These are phyloP conservation scores for Thelephora aurantiotincta DNA, from an alignment of 768 basidiomycete genomes.

Conservation along the genomic window DNA sequence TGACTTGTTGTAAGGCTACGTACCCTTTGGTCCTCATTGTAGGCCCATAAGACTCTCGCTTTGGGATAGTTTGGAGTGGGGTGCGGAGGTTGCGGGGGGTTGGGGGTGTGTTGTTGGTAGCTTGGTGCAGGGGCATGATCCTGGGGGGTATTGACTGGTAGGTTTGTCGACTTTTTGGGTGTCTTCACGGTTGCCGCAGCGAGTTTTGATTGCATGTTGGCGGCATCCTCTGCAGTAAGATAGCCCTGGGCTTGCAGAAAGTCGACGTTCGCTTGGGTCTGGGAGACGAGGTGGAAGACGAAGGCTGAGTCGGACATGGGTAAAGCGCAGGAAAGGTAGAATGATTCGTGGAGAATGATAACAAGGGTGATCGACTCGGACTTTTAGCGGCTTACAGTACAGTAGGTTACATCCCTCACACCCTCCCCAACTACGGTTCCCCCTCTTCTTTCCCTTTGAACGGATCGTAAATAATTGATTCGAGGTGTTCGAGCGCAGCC, in stretches of 20 bases:
- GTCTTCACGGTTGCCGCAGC: constrained; percentile 10
- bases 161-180: not conserved
- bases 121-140: not conserved
- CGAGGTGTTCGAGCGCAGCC: constrained; percentile 74
- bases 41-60: constrained; percentile 51
- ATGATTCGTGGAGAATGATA: not conserved
- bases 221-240: constrained; percentile 25
- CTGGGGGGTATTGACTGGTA: not conserved
- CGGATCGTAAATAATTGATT: constrained; percentile 64
- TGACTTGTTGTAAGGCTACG: constrained; percentile 8
- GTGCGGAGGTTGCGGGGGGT: constrained; percentile 5
- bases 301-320: constrained; percentile 20
- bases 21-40: constrained; percentile 46
- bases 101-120: constrained; percentile 4
- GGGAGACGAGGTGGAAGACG: constrained; percentile 37
- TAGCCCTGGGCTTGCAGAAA: constrained; percentile 29
- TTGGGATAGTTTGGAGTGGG: constrained; percentile 8
- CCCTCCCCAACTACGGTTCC: not conserved
- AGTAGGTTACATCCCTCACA: not conserved
- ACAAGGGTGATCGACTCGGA: not conserved
- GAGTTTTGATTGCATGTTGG: constrained; percentile 25
- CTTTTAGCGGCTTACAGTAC: not conserved
- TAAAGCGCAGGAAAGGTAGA: not conserved
- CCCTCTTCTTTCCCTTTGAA: constrained; percentile 11
- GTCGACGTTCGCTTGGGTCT: constrained; percentile 31